A percentile compares a stretch with the other conserved stretches of the same genome.
Evolutionary conservation across 208 protist species (phyloP).

Genomic region (Trichomonas tenax): DNA sequence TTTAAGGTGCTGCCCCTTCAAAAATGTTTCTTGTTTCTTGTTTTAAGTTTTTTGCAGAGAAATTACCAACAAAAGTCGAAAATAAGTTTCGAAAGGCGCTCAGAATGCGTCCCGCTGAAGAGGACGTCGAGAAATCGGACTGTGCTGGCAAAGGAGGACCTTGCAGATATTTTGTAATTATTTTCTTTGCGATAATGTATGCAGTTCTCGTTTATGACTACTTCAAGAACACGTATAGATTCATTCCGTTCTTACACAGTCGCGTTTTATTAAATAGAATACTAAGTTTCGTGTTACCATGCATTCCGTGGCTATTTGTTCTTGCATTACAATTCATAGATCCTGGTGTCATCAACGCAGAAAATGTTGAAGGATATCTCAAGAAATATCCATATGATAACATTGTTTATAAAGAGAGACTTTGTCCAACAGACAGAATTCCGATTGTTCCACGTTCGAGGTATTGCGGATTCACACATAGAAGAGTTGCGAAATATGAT

Average conservation of each 20-base stretch:
- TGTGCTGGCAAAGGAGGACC: not conserved
- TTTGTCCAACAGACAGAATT: not conserved
- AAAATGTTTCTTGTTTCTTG: too few species aligned
- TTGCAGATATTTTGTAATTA: not conserved
- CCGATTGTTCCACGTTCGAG: not conserved
- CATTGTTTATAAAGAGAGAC: not conserved
- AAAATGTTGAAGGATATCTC: not conserved
- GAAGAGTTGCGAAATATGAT: not conserved
- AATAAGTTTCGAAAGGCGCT: not conserved
- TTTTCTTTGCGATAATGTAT: not conserved
- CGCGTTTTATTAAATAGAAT: not conserved
- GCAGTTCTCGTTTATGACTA: not conserved
- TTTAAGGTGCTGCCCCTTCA: too few species aligned
- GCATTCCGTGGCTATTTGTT: not conserved
- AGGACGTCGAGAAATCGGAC: not conserved
- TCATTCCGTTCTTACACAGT: not conserved
- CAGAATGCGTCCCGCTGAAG: not conserved
- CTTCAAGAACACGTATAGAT: not conserved
- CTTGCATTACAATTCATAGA: not conserved
- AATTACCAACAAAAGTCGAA: not conserved
- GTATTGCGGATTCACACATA: not conserved
- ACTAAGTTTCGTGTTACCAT: not conserved
- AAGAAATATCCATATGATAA: slow-evolving; percentile 12
- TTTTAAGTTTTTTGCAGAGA: not conserved
- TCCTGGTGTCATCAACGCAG: not conserved